phyloP scores from a whole-genome alignment of 2,329 filamentous ascomycete genomes.

The Neofusicoccum parvum region DNA sequence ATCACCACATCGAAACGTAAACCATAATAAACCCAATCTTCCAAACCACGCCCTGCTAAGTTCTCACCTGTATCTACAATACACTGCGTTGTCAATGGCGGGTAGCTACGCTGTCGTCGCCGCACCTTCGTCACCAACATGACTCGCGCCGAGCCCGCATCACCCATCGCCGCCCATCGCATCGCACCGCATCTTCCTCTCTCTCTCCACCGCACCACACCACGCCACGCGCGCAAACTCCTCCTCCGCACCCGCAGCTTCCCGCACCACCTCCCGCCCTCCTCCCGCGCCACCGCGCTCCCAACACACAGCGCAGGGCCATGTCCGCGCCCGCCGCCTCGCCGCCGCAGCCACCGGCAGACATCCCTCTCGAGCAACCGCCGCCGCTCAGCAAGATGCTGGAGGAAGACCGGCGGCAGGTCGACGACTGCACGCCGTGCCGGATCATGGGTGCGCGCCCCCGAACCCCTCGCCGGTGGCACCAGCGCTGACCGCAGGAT shows the following conservation, averaged over 20 bases:
- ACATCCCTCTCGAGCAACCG: constrained; percentile 36
- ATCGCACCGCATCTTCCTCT: neutral
- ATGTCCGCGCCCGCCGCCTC: constrained; percentile 35
- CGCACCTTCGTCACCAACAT: neutral
- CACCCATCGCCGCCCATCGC: neutral
- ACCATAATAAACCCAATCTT: too few species aligned
- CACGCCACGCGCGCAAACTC: neutral
- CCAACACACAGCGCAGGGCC: too few species aligned
- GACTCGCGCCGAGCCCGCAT: neutral
- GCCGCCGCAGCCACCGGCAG: constrained; percentile 53
- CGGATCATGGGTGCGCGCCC: constrained; percentile 63
- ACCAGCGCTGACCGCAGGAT: neutral
- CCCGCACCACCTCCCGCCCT: neutral
- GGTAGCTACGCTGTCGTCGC: too few species aligned
- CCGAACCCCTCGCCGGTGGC: neutral
- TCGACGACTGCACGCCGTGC: constrained; percentile 70
- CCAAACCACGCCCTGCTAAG: too few species aligned
- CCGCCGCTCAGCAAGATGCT: constrained; percentile 13
- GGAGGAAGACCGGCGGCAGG: neutral
- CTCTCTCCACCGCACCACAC: neutral
- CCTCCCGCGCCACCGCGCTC: constrained; percentile 39
- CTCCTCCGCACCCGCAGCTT: neutral
- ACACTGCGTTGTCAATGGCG: too few species aligned
- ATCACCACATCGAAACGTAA: too few species aligned
- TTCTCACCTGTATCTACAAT: too few species aligned